Evolutionary conservation across 2,329 filamentous ascomycete genomes (phyloP).

Genomic region (Chaetomiaceae sp.): DNA sequence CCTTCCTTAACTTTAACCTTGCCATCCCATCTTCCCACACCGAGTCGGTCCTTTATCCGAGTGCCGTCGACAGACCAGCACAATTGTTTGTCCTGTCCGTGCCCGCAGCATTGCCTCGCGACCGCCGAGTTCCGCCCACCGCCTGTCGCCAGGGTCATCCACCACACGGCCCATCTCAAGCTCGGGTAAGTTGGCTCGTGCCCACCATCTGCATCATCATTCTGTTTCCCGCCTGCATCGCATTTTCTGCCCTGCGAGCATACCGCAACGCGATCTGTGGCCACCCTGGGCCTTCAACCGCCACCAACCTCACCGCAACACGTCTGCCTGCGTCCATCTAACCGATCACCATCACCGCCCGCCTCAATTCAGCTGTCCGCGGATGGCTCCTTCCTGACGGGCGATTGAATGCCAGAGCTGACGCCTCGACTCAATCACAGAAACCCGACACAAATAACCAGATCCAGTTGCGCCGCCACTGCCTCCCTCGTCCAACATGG

Average conservation of each 20-base stretch:
- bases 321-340: not conserved
- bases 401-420: conserved; percentile 1
- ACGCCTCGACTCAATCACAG: conserved; percentile 4
- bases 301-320: not conserved
- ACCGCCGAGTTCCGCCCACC: conserved; percentile 19
- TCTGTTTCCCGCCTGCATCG: not conserved
- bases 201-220: not conserved
- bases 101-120: conserved; percentile 10
- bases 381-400: not conserved
- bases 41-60: conserved; percentile 6
- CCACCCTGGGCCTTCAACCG: not conserved
- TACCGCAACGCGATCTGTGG: not conserved
- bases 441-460: not conserved
- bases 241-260: not conserved
- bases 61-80: not conserved
- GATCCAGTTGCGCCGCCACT: conserved; percentile 3
- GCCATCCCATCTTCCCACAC: conserved; percentile 10
- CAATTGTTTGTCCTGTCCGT: conserved; percentile 11
- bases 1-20: too few relatives aligned
- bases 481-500: conserved; percentile 49
- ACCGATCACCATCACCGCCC: too few relatives aligned
- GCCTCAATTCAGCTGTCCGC: not conserved
- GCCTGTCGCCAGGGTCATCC: conserved; percentile 11
- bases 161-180: not conserved
- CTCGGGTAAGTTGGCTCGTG: conserved; percentile 20